phyloP scores from a whole-genome alignment of 306 rosid species.

The Trifolium repens region DNA sequence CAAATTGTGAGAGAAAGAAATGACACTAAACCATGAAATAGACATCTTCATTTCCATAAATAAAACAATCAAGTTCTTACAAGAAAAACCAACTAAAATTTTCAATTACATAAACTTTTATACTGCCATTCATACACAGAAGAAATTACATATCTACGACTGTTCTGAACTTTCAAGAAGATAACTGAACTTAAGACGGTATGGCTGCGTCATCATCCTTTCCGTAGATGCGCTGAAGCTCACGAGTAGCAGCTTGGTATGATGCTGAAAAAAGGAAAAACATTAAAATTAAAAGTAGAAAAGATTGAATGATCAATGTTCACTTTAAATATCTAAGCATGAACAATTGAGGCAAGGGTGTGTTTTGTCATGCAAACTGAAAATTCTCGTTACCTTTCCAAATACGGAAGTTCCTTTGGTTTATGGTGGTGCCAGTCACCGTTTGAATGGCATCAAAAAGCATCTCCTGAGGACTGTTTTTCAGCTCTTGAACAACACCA shows the following conservation, averaged over 20 bases:
- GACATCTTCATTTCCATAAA: constrained; percentile 41
- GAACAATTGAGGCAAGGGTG: constrained; percentile 21
- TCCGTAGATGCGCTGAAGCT: constrained; percentile 97
- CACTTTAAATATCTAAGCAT: background rate
- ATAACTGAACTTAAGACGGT: constrained; percentile 60
- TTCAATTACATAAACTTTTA: constrained; percentile 42
- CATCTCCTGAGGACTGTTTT: constrained; percentile 85
- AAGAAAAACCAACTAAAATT: constrained; percentile 48
- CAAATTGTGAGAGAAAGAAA: constrained; percentile 27
- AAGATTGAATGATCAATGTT: constrained; percentile 18
- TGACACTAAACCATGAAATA: constrained; percentile 31
- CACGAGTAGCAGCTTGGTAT: constrained; percentile 91
- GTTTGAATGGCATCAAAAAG: constrained; percentile 85
- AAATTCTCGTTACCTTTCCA: constrained; percentile 77
- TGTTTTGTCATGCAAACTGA: constrained; percentile 14
- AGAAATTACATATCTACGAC: constrained; percentile 53
- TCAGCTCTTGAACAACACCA: constrained; percentile 93
- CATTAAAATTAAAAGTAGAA: constrained; percentile 7
- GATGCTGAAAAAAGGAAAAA: constrained; percentile 61
- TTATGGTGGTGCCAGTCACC: constrained; percentile 80
- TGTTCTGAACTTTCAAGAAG: constrained; percentile 37
- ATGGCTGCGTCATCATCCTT: constrained; percentile 72
- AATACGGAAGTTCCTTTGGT: constrained; percentile 75
- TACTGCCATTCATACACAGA: constrained; percentile 47
- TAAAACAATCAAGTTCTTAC: constrained; percentile 40